Evolutionary conservation across 2,329 filamentous ascomycete genomes (phyloP), one percentile per base, ranked within the genome.

Genomic region (Trichophyton simii): DNA sequence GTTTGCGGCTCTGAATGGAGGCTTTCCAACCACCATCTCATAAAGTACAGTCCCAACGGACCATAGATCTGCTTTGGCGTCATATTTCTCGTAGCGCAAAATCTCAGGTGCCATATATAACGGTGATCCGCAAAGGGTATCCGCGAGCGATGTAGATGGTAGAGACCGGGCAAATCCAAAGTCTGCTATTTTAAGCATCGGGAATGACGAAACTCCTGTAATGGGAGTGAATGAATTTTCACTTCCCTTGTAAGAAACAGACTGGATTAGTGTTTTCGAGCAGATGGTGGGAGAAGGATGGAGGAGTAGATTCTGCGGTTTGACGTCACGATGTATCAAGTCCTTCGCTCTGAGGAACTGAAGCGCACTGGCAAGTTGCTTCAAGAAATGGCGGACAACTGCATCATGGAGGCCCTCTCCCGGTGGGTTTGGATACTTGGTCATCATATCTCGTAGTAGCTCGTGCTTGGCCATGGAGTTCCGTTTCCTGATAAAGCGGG

Each of bases 41-140:
- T 90, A 96, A 25, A 95, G 78, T 7, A 99, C 94, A 18, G 94
- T 96, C 58, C 94, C 94, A 38, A 96, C 90, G 22, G 94, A 99
- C 94, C 94, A 99, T 38, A 99, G 78, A 76, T 99, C 94, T 55
- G 91, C 92, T 74, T 95, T 95, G 65, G 92, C 90, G 76, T 96
- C 92, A 73, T 99, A 99, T 70, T 92, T 92, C 73, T 99, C 91
- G 69, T 97, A 99, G 63, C 91, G 86, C 64, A 99, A 79, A 65
- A 99, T 99, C 76, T 99, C 94, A 3, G 94, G 94, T 0, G 94
- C 94, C 94, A 99, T 99, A 77, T 99, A 99, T 28, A 99, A 79
- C 8, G 94, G 94, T 11, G 94, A 97, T 18, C 94, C 94, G 73
- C 94, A 99, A 0, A 99, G 83, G 0, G 94, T 99, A 73, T 99